These are phyloP conservation scores for Acanthochlamys bracteata DNA, from an alignment of 106 monocot species.

Conservation along the genomic window DNA sequence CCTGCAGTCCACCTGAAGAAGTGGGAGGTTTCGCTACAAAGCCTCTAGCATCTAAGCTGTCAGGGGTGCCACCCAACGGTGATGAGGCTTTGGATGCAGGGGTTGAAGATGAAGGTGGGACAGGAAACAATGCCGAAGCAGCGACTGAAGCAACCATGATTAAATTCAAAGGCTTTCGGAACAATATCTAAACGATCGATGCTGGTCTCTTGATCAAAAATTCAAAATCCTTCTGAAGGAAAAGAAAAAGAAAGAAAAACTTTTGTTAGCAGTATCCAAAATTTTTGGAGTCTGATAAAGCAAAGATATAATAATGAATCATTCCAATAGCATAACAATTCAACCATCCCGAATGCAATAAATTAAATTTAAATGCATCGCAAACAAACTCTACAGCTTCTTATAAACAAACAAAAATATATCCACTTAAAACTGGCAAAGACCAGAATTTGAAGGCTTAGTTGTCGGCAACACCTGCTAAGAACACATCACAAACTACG, in stretches of 20 bases:
- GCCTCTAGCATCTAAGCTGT: conserved; percentile 24
- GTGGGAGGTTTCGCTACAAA: conserved; percentile 30
- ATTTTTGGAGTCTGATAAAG: too few species aligned
- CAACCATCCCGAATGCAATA: too few species aligned
- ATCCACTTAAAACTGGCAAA: too few species aligned
- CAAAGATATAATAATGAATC: too few species aligned
- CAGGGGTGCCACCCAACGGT: conserved; percentile 15
- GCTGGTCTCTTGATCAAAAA: neutral
- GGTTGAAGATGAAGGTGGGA: conserved; percentile 23
- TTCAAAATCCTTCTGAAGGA: neutral
- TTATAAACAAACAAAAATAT: too few species aligned
- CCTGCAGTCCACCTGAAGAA: conserved; percentile 28
- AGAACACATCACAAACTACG: too few species aligned
- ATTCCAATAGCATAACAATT: too few species aligned
- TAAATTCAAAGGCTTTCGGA: neutral
- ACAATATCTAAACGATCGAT: neutral
- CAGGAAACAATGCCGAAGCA: conserved; percentile 49
- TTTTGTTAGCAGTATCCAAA: neutral
- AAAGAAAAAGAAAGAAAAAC: neutral
- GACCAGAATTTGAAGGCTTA: too few species aligned
- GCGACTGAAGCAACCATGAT: conserved; percentile 41
- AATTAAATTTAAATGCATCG: too few species aligned
- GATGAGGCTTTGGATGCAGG: conserved; percentile 17
- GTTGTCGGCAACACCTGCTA: too few species aligned
- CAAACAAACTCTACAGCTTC: too few species aligned